Conservation (phyloP, 2,329 filamentous ascomycete species). For the Thielaviopsis euricoi region DNA sequence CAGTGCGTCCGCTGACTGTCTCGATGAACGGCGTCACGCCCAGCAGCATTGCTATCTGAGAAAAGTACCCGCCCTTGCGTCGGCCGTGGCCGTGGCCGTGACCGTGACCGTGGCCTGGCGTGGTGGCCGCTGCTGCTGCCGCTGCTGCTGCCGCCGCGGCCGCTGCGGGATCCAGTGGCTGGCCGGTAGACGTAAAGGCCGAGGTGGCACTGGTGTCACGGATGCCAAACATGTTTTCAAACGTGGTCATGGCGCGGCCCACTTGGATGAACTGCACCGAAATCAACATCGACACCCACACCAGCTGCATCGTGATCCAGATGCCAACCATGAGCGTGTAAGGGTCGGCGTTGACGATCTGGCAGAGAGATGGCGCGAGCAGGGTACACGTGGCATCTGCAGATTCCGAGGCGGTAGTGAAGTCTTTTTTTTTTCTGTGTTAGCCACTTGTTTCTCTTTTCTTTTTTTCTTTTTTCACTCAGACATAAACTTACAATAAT, state of each 20-base stretch:
- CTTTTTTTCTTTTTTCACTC: too few relatives aligned
- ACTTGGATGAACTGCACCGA: constrained; percentile 90
- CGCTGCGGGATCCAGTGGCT: constrained; percentile 52
- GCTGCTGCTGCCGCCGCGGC: constrained; percentile 32
- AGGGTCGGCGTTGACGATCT: constrained; percentile 60
- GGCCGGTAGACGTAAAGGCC: constrained; percentile 63
- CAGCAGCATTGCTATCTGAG: constrained; percentile 68
- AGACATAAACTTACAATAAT: constrained; percentile 42
- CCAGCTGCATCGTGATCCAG: constrained; percentile 72
- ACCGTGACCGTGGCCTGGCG: constrained; percentile 24
- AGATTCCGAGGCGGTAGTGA: constrained; percentile 38
- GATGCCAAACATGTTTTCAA: constrained; percentile 84
- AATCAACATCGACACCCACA: constrained; percentile 95
- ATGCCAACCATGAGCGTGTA: constrained; percentile 66
- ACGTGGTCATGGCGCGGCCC: constrained; percentile 83
- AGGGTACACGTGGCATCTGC: constrained; percentile 50
- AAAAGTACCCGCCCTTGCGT: constrained; percentile 45
- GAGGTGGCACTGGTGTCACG: constrained; percentile 48
- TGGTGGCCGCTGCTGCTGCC: constrained; percentile 25
- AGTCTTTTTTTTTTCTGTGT: constrained; percentile 29
- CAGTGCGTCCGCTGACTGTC: constrained; percentile 63
- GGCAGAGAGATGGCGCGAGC: constrained; percentile 59
- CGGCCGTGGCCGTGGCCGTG: constrained; percentile 33
- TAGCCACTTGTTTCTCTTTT: too few relatives aligned
- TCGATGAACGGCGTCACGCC: constrained; percentile 90